Evolutionary conservation across 148 eudicot genomes (phyloP), one percentile per base, ranked within the genome.

Genomic region (Silene conica): DNA sequence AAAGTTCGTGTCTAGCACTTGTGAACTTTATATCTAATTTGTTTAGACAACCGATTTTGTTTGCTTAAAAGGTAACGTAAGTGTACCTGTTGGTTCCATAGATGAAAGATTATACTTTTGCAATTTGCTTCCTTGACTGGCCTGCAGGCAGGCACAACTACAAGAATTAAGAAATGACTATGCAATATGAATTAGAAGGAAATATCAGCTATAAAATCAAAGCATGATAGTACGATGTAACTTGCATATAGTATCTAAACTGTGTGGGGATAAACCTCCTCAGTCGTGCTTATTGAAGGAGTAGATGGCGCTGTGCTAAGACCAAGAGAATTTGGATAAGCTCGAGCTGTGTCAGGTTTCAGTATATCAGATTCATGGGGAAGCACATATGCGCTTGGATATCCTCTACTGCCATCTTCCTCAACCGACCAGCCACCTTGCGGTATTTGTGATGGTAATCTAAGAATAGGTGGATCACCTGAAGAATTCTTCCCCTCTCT

Each of bases 351-450:
- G 73, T 89, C 97, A 72, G 76, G 48, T 75, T 79, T 86, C 12
- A 74, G 73, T 18, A 65, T 48, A 81, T 84, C 87, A 74, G 81
- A 74, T 34, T 82, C 96, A 76, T 78, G 86, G 71, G 80, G 14
- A 31, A 56, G 54, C 69, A 78, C 84, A 69, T 76, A 59, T 65
- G 80, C 69, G 38, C 80, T 80, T 48, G 65, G 54, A 67, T 52
- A 80, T 59, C 83, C 90, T 75, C 75, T 82, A 71, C 63, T 88
- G 2, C 50, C 59, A 28, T 82, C 92, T 45, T 90, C 97, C 69
- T 87, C 93, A 67, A 82, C 80, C 73, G 80, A 71, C 88, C 87
- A 85, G 71, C 89, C 87, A 79, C 87, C 92, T 60, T 83, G 90
- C 62, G 86, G 81, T 72, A 79, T 86, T 69, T 78, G 86, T 69